A percentile compares a stretch with the other conserved stretches of the same genome.
phyloP scores from a whole-genome alignment of 2,329 filamentous ascomycete genomes.

The Fusarium nanum region DNA sequence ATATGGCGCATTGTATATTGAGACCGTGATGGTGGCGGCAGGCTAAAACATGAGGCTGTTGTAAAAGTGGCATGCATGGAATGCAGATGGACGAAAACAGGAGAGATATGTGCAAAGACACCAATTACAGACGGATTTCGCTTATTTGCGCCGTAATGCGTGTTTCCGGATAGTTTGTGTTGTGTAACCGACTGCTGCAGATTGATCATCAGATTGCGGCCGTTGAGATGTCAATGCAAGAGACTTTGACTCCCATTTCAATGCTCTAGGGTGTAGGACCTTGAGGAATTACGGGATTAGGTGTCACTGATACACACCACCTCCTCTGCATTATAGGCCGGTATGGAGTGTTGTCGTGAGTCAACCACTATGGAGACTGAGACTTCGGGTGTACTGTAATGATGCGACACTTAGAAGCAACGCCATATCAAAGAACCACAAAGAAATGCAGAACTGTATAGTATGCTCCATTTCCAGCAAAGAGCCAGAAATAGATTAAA shows the following conservation, averaged over 20 bases:
- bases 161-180: background rate
- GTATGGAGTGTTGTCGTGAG: background rate
- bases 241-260: background rate
- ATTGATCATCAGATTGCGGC: background rate
- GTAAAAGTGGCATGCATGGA: slow-evolving; percentile 19
- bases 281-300: background rate
- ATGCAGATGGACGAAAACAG: slow-evolving; percentile 21
- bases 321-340: background rate
- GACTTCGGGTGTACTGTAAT: slow-evolving; percentile 3
- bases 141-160: background rate
- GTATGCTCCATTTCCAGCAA: background rate
- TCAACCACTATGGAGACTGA: slow-evolving; percentile 1
- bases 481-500: background rate
- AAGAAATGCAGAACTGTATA: background rate
- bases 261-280: background rate
- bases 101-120: background rate
- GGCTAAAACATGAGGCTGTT: background rate
- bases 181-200: background rate
- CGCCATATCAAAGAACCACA: background rate
- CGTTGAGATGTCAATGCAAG: background rate
- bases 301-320: background rate
- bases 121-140: background rate
- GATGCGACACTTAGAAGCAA: background rate
- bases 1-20: background rate
- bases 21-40: background rate